Evolutionary conservation across 129 eudicot species (phyloP).

Genomic region (Chrysanthemum lavandulifolium): DNA sequence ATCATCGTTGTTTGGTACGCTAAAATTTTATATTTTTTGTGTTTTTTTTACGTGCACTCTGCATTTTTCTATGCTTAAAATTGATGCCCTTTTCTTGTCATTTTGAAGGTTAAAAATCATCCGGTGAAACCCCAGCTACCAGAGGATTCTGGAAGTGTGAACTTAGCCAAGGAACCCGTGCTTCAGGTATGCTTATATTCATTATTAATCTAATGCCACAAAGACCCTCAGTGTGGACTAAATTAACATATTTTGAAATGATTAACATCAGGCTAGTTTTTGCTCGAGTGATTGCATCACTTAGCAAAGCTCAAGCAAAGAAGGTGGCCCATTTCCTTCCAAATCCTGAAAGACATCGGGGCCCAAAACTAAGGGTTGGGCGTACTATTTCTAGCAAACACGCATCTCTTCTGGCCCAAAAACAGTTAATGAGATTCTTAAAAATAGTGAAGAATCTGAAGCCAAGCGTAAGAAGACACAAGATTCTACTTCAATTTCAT

Average conservation of each 20-base stretch:
- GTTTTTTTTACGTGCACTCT: background rate
- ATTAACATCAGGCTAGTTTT: constrained; percentile 48
- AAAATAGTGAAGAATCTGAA: constrained; percentile 54
- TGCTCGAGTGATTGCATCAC: constrained; percentile 69
- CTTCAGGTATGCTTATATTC: too few relatives aligned
- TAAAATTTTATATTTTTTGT: background rate
- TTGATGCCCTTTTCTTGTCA: background rate
- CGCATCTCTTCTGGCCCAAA: constrained; percentile 74
- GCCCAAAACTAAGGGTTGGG: constrained; percentile 91
- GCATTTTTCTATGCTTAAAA: constrained; percentile 4
- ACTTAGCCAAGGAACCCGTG: too few relatives aligned
- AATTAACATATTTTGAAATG: too few relatives aligned
- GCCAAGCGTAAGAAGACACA: constrained; percentile 84
- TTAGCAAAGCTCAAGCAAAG: constrained; percentile 94
- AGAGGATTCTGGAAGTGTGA: constrained; percentile 7
- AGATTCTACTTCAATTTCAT: constrained; percentile 49
- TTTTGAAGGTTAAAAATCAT: constrained; percentile 63
- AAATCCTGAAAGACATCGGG: constrained; percentile 94
- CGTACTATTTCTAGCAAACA: constrained; percentile 87
- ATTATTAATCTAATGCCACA: too few relatives aligned
- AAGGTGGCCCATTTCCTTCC: constrained; percentile 94
- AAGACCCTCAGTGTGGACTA: too few relatives aligned
- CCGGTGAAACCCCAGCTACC: constrained; percentile 91
- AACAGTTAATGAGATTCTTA: constrained; percentile 38
- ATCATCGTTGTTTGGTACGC: constrained; percentile 99